phyloP scores from a whole-genome alignment of 2,329 filamentous ascomycete species.

The Aspergillus carbonarius region DNA sequence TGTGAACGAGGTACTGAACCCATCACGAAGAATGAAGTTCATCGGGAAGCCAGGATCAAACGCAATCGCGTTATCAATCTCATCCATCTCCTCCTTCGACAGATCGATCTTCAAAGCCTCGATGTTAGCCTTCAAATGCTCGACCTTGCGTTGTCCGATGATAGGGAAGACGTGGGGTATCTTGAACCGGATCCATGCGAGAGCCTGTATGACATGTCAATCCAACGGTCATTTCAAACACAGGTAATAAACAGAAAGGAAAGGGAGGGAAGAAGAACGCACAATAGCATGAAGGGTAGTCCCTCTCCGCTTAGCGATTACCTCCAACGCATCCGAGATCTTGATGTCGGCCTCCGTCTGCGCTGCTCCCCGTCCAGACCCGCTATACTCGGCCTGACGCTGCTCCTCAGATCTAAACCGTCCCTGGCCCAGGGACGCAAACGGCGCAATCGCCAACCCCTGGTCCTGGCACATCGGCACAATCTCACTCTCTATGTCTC shows the following conservation, averaged over 20 bases:
- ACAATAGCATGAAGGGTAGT: constrained; percentile 10
- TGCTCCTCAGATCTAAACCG: constrained; percentile 7
- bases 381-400: background rate
- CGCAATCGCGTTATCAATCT: constrained; percentile 53
- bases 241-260: background rate
- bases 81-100: constrained; percentile 53
- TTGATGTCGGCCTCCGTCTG: constrained; percentile 7
- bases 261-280: background rate
- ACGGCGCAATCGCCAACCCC: constrained; percentile 14
- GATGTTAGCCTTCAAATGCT: constrained; percentile 57
- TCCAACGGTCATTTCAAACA: background rate
- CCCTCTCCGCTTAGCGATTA: constrained; percentile 7
- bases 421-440: constrained; percentile 7
- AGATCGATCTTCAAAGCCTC: constrained; percentile 54
- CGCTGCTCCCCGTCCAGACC: background rate
- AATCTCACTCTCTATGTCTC: constrained; percentile 13
- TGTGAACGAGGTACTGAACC: constrained; percentile 7
- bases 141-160: constrained; percentile 53
- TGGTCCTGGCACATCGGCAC: constrained; percentile 15
- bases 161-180: constrained; percentile 56
- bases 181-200: constrained; percentile 56
- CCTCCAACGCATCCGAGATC: constrained; percentile 13
- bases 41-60: constrained; percentile 54
- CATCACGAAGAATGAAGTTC: constrained; percentile 4
- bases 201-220: constrained; percentile 22